Base-by-base conservation (phyloP, 306 rosid genomes). In the Urtica urens region DNA sequence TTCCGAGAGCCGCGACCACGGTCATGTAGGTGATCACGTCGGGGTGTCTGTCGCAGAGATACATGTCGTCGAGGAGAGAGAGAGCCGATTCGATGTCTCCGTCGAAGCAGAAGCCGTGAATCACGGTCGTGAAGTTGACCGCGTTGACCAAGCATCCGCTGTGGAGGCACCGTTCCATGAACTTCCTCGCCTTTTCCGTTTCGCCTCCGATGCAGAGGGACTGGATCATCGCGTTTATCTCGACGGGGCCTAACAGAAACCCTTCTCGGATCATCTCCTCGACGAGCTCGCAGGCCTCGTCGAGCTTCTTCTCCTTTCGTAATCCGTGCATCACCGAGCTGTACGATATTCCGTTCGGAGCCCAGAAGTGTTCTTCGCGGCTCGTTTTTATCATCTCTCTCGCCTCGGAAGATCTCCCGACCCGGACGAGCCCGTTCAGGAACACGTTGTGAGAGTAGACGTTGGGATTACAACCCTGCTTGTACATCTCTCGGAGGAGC, bases 291-390 rank as follows among this genome's bases (percentile, higher is more conserved):
- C 86, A 70, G 13, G 96, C 93, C 59, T 76, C 95, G 6, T 58
- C 68, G 56, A 84, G 69, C 67, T 90, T 79, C 39, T 82, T 84
- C 73, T 90, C 95, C 73, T 77, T 72, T 16, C 84, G 78, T 24
- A 90, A 41, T 23, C 95, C 97, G 31, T 90, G 94, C 72, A 84
- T 73, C 62, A 90, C 82, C 18, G 34, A 78, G 39, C 87, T 56
- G 25, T 84, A 84, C 45, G 92, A 84, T 59, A 84, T 65, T 38
- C 84, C 80, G 75, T 79, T 79, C 44, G 87, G 94, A 10, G 78
- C 77, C 95, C 95, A 84, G 84, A 86, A 79, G 41, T 84, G 82
- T 71, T 84, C 84, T 71, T 84, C 84, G 75, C 84, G 84, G 27
- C 95, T 81, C 64, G 19, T 46, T 37, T 55, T 68, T 64, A 84